Evolutionary conservation across 495 filamentous ascomycete genomes (phyloP).

Genomic region (Trichoderma reesei): DNA sequence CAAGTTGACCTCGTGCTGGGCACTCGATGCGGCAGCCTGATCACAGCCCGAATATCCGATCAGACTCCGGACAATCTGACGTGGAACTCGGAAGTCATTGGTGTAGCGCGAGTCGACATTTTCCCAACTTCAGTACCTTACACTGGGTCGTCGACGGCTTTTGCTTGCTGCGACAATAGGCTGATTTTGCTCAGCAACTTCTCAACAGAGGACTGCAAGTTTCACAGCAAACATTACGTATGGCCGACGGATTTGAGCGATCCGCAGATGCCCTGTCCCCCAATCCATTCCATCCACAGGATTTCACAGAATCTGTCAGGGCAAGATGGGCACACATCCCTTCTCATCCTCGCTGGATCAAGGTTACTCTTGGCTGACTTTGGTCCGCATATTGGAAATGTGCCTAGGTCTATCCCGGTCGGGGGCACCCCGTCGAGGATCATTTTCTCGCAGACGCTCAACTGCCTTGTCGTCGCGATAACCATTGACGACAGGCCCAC

Average conservation of each 20-base stretch:
- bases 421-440: constrained; percentile 42
- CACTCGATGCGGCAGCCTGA: constrained; percentile 36
- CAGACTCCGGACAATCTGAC: constrained; percentile 1
- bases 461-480: constrained; percentile 44
- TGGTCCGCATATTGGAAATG: constrained; percentile 32
- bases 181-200: constrained; percentile 16
- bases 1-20: constrained; percentile 23
- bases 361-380: constrained; percentile 42
- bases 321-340: constrained; percentile 17
- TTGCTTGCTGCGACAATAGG: constrained; percentile 23
- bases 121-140: constrained; percentile 9
- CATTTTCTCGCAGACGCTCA: constrained; percentile 40
- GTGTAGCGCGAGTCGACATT: constrained; percentile 18
- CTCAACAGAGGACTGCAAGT: not conserved
- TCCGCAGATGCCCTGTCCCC: constrained; percentile 18
- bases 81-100: constrained; percentile 20
- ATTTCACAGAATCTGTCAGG: constrained; percentile 18
- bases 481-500: constrained; percentile 25
- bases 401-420: constrained; percentile 42
- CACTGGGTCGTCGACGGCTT: constrained; percentile 12
- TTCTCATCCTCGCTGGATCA: constrained; percentile 34
- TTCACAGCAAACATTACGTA: constrained; percentile 21
- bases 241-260: constrained; percentile 32
- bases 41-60: constrained; percentile 19
- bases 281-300: constrained; percentile 25